Evolutionary conservation across 2,329 filamentous ascomycete species (phyloP).

Genomic region (Colletotrichum noveboracense): DNA sequence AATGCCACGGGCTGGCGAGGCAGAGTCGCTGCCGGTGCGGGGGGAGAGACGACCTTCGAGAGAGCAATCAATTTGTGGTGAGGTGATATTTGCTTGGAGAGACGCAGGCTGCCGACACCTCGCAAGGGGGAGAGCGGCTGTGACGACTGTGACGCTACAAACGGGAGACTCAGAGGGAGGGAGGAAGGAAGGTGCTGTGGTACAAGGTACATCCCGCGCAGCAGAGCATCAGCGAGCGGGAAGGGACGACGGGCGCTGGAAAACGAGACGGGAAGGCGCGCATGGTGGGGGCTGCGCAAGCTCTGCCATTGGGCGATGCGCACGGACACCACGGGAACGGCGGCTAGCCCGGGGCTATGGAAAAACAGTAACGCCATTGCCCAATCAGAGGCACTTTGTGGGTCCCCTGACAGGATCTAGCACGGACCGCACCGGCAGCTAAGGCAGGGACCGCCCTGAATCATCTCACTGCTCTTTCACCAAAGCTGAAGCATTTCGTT

Average conservation of each 20-base stretch:
- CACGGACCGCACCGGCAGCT: not conserved
- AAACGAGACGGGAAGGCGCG: not conserved
- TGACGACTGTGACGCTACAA: not conserved
- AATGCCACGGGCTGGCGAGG: not conserved
- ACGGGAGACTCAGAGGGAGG: not conserved
- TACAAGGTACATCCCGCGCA: not conserved
- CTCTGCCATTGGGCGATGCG: not conserved
- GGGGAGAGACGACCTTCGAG: not conserved
- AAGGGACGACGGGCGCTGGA: not conserved
- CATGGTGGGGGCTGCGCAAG: not conserved
- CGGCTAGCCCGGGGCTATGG: not conserved
- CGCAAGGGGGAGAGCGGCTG: not conserved
- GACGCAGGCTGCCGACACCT: not conserved
- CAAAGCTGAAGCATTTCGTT: not conserved
- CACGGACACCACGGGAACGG: not conserved
- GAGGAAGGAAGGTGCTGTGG: not conserved
- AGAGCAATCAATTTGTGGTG: not conserved
- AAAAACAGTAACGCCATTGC: not conserved
- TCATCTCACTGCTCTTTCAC: not conserved
- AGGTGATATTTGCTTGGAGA: not conserved
- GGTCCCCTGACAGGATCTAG: accelerated
- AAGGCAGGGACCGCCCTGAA: not conserved
- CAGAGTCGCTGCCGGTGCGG: not conserved
- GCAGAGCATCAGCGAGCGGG: not conserved
- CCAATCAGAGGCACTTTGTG: not conserved